Base-by-base conservation (phyloP, 345 rosid genomes). In the Triadica sebifera region DNA sequence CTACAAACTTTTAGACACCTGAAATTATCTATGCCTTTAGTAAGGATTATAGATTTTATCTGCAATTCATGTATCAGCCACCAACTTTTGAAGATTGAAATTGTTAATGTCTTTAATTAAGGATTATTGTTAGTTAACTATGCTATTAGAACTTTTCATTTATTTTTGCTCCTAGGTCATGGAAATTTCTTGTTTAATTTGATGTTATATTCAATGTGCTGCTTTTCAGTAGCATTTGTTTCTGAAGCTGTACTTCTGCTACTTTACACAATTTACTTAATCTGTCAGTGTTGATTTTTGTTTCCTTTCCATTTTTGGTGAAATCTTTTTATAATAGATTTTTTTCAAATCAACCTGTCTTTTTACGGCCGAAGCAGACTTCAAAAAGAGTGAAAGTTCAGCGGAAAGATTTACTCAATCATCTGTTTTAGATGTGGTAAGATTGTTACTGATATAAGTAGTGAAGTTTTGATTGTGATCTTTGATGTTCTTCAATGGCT, bases 301-400 rank as follows among this genome's bases (percentile, higher is more conserved):
- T 50, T 29, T 29, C 46, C n/a, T 65, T 43, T 49, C 15, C 39
- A 37, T 79, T 67, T 79, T 24, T 79, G 73, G 77, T 72, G 75
- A 76, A 72, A 49, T 67, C 74, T 29, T 61, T 47, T 69, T 49
- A 76, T 79, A 83, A 73, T 90, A 88, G 89, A 84, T 87, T 83
- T 85, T n/a, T 85, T 81, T 82, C 87, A 82, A 81, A 78, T 83
- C 88, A 4, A 82, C 88, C 80, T 81, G 79, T 81, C 85, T 78
- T 87, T 86, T 82, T 80, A 81, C 70, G 87, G 66, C 89, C 66
- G 82, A 88, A 83, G 92, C 82, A 71, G 90, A 72, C 88, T 72
- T 75, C 83, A 74, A 80, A 85, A 76, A 76, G 86, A 85, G 85
- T 81, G 81, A 88, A 85, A 85, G 85, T 83, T 78, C 85, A 75